Evolutionary conservation across 768 basidiomycete species (phyloP).

Genomic region (Trametes gibbosa): DNA sequence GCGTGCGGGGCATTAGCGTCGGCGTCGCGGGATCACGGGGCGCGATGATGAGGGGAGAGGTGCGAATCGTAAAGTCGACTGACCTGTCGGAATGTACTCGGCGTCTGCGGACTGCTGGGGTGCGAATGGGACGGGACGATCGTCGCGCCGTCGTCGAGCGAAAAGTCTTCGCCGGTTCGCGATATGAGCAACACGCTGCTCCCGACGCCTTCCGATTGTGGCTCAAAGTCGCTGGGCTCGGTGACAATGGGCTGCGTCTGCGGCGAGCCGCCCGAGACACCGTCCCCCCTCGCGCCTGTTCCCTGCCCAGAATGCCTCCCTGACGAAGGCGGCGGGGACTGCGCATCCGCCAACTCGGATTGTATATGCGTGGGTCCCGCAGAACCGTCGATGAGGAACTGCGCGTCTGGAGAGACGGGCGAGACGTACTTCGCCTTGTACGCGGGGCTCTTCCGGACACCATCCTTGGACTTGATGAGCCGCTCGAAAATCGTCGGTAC

Average conservation of each 20-base stretch:
- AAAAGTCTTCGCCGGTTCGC: slow-evolving; percentile 11
- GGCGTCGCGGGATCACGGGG: too few relatives aligned
- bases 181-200: slow-evolving; percentile 15
- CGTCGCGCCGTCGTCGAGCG: slow-evolving; percentile 5
- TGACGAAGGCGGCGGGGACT: background rate
- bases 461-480: slow-evolving; percentile 8
- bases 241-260: background rate
- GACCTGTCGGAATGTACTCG: background rate
- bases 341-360: background rate
- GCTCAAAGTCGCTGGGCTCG: background rate
- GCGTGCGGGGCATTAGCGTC: background rate
- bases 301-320: background rate
- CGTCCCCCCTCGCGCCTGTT: background rate
- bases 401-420: slow-evolving; percentile 9
- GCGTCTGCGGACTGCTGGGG: background rate
- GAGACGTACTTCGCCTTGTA: slow-evolving; percentile 16
- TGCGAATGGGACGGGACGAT: background rate
- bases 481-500: slow-evolving; percentile 15
- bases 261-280: background rate
- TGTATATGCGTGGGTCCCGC: background rate
- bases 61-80: background rate
- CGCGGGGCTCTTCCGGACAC: slow-evolving; percentile 7
- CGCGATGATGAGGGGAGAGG: background rate
- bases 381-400: slow-evolving; percentile 15
- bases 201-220: background rate